phyloP scores from a whole-genome alignment of 129 eudicot species.

The Saussurea involucrata region DNA sequence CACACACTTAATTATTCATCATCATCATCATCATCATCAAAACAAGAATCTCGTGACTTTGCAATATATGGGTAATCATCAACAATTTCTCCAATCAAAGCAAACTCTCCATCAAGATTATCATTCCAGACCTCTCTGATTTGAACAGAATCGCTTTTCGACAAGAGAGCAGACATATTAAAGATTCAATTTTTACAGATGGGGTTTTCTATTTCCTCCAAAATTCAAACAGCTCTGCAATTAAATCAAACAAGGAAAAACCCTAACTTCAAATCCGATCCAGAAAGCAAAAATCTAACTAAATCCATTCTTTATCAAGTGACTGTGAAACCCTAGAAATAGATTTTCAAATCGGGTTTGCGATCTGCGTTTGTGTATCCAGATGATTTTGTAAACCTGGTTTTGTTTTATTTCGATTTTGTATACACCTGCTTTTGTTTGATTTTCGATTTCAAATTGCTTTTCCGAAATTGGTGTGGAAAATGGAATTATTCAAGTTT shows the following conservation, averaged over 20 bases:
- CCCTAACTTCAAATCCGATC: slow-evolving; percentile 4
- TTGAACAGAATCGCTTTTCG: slow-evolving; percentile 43
- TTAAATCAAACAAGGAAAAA: slow-evolving; percentile 17
- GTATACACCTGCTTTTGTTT: too few relatives aligned
- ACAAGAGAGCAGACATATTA: slow-evolving; percentile 36
- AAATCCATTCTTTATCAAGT: slow-evolving; percentile 2
- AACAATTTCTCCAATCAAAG: slow-evolving; percentile 54
- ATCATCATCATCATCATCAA: too few relatives aligned
- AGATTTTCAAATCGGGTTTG: too few relatives aligned
- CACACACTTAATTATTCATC: too few relatives aligned
- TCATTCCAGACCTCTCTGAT: slow-evolving; percentile 67
- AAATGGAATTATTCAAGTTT: slow-evolving; percentile 37
- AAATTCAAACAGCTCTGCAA: slow-evolving; percentile 50
- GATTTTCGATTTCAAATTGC: too few relatives aligned
- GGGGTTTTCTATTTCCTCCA: slow-evolving; percentile 16
- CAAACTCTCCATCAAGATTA: slow-evolving; percentile 60
- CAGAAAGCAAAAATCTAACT: neutral
- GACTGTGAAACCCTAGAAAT: too few relatives aligned
- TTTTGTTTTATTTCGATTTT: too few relatives aligned
- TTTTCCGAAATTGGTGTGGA: slow-evolving; percentile 52
- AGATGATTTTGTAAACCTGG: too few relatives aligned
- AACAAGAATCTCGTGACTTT: too few relatives aligned
- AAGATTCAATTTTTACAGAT: slow-evolving; percentile 28
- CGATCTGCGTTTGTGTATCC: too few relatives aligned
- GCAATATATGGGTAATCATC: slow-evolving; percentile 63